These are phyloP conservation scores for Saprolegnia diclina DNA, from an alignment of 352 stramenopile species.

Conservation along the genomic window DNA sequence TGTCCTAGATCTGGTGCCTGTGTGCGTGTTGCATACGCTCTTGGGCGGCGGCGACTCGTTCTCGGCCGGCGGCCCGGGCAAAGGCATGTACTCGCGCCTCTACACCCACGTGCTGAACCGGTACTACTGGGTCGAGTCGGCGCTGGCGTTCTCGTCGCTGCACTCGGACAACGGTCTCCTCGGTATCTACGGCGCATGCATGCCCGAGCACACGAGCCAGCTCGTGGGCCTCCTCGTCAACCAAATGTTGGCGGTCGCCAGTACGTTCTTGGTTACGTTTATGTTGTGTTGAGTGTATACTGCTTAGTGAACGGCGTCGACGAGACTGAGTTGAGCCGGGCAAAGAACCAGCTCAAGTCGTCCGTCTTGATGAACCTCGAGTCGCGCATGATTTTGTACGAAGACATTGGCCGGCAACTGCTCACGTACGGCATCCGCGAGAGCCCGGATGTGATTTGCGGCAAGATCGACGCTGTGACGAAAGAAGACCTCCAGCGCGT, in stretches of 20 bases:
- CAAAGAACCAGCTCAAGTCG: slow-evolving; percentile 99
- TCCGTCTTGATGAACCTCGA: slow-evolving; percentile 99
- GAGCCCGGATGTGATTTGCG: slow-evolving; percentile 77
- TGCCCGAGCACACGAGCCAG: slow-evolving; percentile 84
- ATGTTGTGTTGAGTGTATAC: slow-evolving; percentile 26
- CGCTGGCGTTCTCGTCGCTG: slow-evolving; percentile 95
- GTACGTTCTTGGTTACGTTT: slow-evolving; percentile 30
- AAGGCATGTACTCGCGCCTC: slow-evolving; percentile 99
- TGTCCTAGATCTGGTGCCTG: slow-evolving; percentile 85
- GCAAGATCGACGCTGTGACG: slow-evolving; percentile 86
- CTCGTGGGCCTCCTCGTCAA: slow-evolving; percentile 90
- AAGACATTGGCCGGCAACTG: slow-evolving; percentile 98
- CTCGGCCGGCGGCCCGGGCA: slow-evolving; percentile 97
- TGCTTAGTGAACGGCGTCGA: slow-evolving; percentile 51
- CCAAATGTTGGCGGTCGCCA: slow-evolving; percentile 87
- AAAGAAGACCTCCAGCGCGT: slow-evolving; percentile 80
- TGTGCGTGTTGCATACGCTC: slow-evolving; percentile 97
- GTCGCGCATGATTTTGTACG: slow-evolving; percentile 96
- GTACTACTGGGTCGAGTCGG: slow-evolving; percentile 97
- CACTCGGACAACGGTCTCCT: slow-evolving; percentile 93
- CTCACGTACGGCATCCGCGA: slow-evolving; percentile 94
- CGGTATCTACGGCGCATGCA: slow-evolving; percentile 89
- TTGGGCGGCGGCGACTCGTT: slow-evolving; percentile 97
- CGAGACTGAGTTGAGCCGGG: slow-evolving; percentile 87
- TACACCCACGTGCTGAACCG: slow-evolving; percentile 98